Evolutionary conservation across 495 filamentous ascomycete species (phyloP), one percentile per base, ranked within the genome.

Genomic region (Echria macrotheca): DNA sequence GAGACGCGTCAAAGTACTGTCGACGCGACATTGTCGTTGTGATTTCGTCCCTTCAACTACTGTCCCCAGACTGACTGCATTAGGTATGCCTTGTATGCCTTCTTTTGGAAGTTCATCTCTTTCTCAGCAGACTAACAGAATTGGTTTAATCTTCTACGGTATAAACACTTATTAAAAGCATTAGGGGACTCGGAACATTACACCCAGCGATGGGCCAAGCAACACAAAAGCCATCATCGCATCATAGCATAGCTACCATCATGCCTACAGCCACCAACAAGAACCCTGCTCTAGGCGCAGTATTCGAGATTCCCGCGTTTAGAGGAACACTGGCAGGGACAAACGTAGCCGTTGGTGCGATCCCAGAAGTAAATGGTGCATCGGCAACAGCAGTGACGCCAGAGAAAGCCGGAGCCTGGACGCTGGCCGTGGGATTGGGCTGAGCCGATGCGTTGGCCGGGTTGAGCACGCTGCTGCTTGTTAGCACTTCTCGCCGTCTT

Each of bases 281-380:
- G 7, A 53, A 24, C 18, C 19, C 50, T 1, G 40, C 43, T 3
- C 26, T 43, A 12, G 57, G 44, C 11, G 47, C 17, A 9, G 47
- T 26, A 17, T 7, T 21, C 14, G 4, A 10, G 10, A n/a, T 9
- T 6, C 41, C 58, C 14, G 25, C 47, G 28, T 50, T 57, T 19
- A 62, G 25, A 12, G 53, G 45, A 0, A 59, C 52, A 2, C 58
- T 67, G 0, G 61, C 65, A 1, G 71, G 66, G 2, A 66, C 58
- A 35, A 60, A 66, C 0, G 63, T 71, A 1, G 66, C 58, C 0
- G 69, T 71, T 11, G 61, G 62, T 3, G 65, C 58, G 18, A 71
- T 59, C 8, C 64, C 68, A 21, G 59, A 60, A 0, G 69, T 71
- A 35, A 76, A 75, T 2, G 73, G 74, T 39, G 58, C 14, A 54